Base-by-base conservation (phyloP, 371 early-diverging fungal genomes). In the Syncephalastrum contaminatum region DNA sequence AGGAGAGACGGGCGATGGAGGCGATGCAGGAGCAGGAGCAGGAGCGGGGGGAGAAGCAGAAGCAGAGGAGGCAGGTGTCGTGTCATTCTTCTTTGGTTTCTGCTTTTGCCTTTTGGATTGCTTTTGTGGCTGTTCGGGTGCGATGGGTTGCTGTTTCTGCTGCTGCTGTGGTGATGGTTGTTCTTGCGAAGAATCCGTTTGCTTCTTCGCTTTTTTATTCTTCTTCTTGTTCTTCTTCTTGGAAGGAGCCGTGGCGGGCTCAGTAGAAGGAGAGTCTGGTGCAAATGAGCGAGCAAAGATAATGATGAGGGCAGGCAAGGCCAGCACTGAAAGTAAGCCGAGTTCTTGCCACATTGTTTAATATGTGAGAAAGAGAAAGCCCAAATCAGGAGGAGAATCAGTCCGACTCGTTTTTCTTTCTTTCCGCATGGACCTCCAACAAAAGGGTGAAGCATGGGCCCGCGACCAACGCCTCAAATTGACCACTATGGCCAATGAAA, bases 261-360 rank as follows among this genome's bases (percentile, higher is more conserved):
- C n/a, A 19, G 14, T 24, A 24, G 24, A 5, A 21, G 24, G 2
- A 16, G 24, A 43, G 30, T 45, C 53, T 10, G 25, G 53, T 10
- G 18, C 8, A 41, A 45, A 20, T n/a, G 25, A 24, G 15, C 69
- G 55, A 43, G 42, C 53, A 41, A 59, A 48, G 45, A 51, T 51
- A 10, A 59, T 41, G 21, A 69, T 25, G n/a, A 64, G 5, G 21
- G 62, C 45, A n/a, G 69, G 69, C 27, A 69, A 40, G 15, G 59
- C 48, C 5, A 69, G 58, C 8, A 62, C 62, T 24, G 39, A 54
- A 16, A 66, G 49, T 13, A 66, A 42, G n/a, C 62, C 66, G 0
- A 66, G 43, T 45, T 54, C 59, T 22, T 53, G 62, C 27, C 55
- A 58, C 66, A 66, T 66, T 5, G 7, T 57, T 19, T 22, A 30